Evolutionary conservation across 2,329 filamentous ascomycete species (phyloP), one percentile per base, ranked within the genome.

Genomic region (Exophiala sideris): DNA sequence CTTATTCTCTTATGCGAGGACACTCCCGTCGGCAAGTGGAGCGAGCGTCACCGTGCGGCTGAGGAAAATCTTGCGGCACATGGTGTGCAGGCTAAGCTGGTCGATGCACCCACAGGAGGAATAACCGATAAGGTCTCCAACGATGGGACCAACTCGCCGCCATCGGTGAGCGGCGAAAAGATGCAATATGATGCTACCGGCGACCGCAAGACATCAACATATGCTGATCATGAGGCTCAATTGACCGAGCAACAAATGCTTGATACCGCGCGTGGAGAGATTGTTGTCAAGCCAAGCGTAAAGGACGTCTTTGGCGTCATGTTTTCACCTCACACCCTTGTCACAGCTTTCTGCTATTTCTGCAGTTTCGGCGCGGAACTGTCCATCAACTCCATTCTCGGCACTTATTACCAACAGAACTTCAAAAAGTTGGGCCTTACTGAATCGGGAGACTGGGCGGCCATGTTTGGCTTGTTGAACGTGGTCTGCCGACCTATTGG

Each of bases 11-110:
- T 89, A 11, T 91, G 88, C 65, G 83, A 88, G 1, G 91, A 96
- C 66, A 91, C 89, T 0, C 91, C 91, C 0, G 87, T 83, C 0
- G 91, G 91, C 33, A 84, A 83, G 60, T 96, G 91, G 91, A 80
- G 81, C 5, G 86, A 92, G 36, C 83, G 89, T 29, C 78, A 83
- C 47, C 73, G 81, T 40, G 79, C 78, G 58, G 76, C 80, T 1
- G 73, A 81, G 51, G 76, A 80, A 60, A 80, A 77, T 68, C 74
- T 79, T 47, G 74, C 72, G 45, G 70, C 71, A 11, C 76, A 81
- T 63, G 71, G 73, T 8, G 63, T 76, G 29, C 48, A 59, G 16
- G 47, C 55, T 48, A 38, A 54, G 35, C 16, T 60, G 48, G 59
- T 62, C 12, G 51, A 61, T 18, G 35, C 57, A 20, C 47, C 60